Base-by-base conservation (phyloP, 352 stramenopile species). In the Thalassiosira livingstoniorum region DNA sequence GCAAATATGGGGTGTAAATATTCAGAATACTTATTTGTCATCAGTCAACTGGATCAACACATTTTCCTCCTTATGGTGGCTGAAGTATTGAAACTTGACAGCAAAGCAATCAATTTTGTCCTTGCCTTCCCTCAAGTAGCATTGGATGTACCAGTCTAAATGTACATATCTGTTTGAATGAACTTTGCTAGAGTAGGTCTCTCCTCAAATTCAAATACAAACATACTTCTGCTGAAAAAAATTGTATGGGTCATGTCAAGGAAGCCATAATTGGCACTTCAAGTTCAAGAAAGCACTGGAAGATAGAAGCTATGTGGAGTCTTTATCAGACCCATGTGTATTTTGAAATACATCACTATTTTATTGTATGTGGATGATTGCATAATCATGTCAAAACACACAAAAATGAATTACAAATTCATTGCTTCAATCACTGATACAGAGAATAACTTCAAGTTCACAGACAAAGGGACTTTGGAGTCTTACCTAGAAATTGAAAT, bases 31-130 rank as follows among this genome's bases (percentile, higher is more conserved):
- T 4, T 89, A 82, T 51, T 51, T 74, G 15, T 75, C 73, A 32
- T 74, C 82, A 1, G 83, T 90, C 2, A 43, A 71, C 25, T 90
- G 83, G 83, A 74, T 64, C 39, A 83, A 69, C 11, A 55, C 23
- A 25, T 73, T 10, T 63, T 89, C 2, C 21, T 89, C 0, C 32
- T 89, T 13, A 78, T 43, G 5, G 23, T 81, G 0, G 27, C 27
- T n/a, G 4, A 71, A 29, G 51, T 64, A 5, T 23, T 47, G 58
- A 1, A 58, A 27, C 29, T 75, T n/a, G 29, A 54, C 45, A 53
- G 74, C 43, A 47, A 64, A 39, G 27, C 45, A n/a, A n/a, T n/a
- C n/a, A n/a, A n/a, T n/a, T n/a, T n/a, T 29, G 68, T 67, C 0
- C 80, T 83, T 73, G 72, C 79, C 47, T 58, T 58, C 21, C 47